A percentile compares a stretch with the other conserved stretches of the same genome.
phyloP scores from a whole-genome alignment of 768 basidiomycete genomes.

The Brasilioporus rufonigricans region DNA sequence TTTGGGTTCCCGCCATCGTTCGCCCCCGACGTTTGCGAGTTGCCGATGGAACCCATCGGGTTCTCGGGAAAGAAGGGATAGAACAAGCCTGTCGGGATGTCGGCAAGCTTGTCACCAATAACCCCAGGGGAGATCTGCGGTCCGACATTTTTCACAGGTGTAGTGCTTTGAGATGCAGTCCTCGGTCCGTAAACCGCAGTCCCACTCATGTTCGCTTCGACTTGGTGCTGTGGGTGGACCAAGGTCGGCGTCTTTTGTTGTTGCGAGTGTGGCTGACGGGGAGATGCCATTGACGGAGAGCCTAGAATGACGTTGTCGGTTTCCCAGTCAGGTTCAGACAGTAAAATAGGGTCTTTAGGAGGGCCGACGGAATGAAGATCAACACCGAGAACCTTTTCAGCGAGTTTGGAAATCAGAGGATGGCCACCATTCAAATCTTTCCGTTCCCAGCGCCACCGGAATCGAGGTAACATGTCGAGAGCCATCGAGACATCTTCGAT shows the following conservation, averaged over 20 bases:
- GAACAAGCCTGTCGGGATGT: conserved; percentile 67
- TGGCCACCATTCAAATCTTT: conserved; percentile 78
- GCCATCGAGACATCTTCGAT: conserved; percentile 85
- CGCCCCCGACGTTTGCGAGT: conserved; percentile 15
- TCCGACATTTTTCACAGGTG: conserved; percentile 26
- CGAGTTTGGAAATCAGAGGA: conserved; percentile 80
- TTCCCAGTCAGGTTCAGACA: conserved; percentile 47
- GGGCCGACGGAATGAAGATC: conserved; percentile 57
- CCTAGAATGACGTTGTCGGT: conserved; percentile 33
- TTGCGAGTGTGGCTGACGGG: conserved; percentile 26
- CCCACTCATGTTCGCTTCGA: conserved; percentile 25
- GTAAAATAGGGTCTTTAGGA: conserved; percentile 39
- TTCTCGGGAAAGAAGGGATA: conserved; percentile 77
- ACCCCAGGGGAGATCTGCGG: conserved; percentile 21
- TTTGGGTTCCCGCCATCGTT: conserved; percentile 18
- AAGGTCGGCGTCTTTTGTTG: conserved; percentile 38
- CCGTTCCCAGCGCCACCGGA: conserved; percentile 91
- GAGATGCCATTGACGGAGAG: conserved; percentile 26
- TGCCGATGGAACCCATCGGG: conserved; percentile 25
- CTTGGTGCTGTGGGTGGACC: conserved; percentile 33
- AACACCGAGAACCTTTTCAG: conserved; percentile 75
- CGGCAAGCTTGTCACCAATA: conserved; percentile 46
- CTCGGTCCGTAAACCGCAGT: conserved; percentile 30
- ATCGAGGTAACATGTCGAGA: conserved; percentile 82
- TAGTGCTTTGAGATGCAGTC: conserved; percentile 26